Base-by-base conservation (phyloP, 345 rosid species). In the Conringia planisiliqua region DNA sequence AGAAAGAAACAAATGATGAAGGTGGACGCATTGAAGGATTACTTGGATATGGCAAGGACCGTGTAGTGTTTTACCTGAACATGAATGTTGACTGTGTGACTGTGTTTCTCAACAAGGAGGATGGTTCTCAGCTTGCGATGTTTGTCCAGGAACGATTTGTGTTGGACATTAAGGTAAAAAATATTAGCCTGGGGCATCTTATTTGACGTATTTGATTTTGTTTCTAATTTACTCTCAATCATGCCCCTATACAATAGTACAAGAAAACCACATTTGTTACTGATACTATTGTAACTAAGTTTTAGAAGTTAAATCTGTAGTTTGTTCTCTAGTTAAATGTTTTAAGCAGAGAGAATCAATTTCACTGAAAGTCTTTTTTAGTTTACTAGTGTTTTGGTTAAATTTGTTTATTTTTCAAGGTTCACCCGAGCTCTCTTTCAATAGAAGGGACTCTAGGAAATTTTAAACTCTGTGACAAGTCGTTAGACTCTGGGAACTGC, bases 371-470 rank as follows among this genome's bases (percentile, higher is more conserved):
- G 35, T 52, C 51, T 63, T 48, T 30, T 46, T 26, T 48, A 18
- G 50, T 67, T 43, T 66, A 33, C 30, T 60, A 42, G 3, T 71
- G 72, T 40, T 22, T 73, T 73, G 79, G 71, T 69, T 69, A 77
- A 29, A 40, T 82, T 78, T 72, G 14, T 58, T 70, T 74, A 5
- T 50, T 75, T 63, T 35, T 78, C 38, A 75, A 95, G 99, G 90
- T 95, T 75, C 86, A 92, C 81, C 99, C 99, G 10, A 82, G 97
- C 80, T 88, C 99, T 65, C 80, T 90, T 66, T 89, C 98, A 60
- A 74, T 95, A 69, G 98, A 92, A 83, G 93, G 99, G 73, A 88
- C 92, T 62, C 75, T 95, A 66, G 99, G 98, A 78, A 95, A 95
- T 84, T 90, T 95, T 82, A 90, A 88, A 83, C 97, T 95, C 26